These are phyloP conservation scores for Fusarium cicatricum DNA, from an alignment of 2,329 filamentous ascomycete species.

Conservation along the genomic window DNA sequence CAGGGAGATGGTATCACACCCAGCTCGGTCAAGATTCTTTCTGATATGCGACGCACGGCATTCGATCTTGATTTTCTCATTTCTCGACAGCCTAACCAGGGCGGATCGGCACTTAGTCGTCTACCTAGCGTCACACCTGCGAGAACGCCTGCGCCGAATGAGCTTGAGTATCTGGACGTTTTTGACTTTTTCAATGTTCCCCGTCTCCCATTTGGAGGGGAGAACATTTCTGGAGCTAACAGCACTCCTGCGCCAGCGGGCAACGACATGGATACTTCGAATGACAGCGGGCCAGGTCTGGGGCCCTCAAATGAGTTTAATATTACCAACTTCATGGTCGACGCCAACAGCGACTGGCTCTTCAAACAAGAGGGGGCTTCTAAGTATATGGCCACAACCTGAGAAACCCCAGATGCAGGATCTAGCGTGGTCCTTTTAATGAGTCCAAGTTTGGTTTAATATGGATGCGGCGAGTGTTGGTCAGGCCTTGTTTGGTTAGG, in stretches of 20 bases:
- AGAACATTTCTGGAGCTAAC: conserved; percentile 40
- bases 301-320: conserved; percentile 70
- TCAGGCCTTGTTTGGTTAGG: conserved; percentile 15
- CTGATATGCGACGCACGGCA: conserved; percentile 90
- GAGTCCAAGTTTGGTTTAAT: neutral
- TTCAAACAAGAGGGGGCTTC: conserved; percentile 60
- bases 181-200: conserved; percentile 97
- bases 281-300: conserved; percentile 39
- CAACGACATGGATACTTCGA: conserved; percentile 43
- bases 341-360: conserved; percentile 79
- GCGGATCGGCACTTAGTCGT: conserved; percentile 51
- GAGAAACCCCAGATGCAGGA: neutral
- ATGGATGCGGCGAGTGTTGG: conserved; percentile 8
- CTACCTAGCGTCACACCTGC: conserved; percentile 65
- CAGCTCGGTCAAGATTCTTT: conserved; percentile 83
- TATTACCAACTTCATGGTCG: conserved; percentile 80
- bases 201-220: conserved; percentile 64
- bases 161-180: conserved; percentile 89
- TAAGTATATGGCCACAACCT: conserved; percentile 41
- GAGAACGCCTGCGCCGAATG: conserved; percentile 77
- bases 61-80: conserved; percentile 93
- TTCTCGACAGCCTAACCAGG: conserved; percentile 74
- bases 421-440: neutral
- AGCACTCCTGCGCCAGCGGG: conserved; percentile 30
- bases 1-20: conserved; percentile 80